Base-by-base conservation (phyloP, 2,329 filamentous ascomycete genomes). In the Ophiocordyceps robertsii region DNA sequence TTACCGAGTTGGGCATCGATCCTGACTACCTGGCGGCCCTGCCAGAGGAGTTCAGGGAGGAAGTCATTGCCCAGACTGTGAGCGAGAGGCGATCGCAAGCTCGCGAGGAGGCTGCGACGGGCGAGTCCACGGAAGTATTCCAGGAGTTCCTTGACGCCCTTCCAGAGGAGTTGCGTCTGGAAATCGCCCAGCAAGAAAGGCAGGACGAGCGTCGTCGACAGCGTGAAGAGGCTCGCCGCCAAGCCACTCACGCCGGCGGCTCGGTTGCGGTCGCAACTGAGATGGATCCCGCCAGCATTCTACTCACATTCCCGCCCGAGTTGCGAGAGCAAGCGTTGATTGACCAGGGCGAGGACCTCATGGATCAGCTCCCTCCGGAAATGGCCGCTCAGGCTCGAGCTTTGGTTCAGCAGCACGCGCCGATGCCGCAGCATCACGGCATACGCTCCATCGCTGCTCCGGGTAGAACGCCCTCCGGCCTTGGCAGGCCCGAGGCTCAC, bases 1-100 rank as follows among this genome's bases (percentile, higher is more conserved):
- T 98, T 39, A 98, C 92, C 0, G 85, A 86, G 46, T 73, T 98
- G 47, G 89, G 90, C 39, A 96, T 98, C 52, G 92, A 98, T 57
- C 77, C 84, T 14, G 89, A 94, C 44, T 98, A 95, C 61, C 76
- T 98, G 7, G 86, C 92, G 45, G 93, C 90, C n/a, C 68, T 98
- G n/a, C 92, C 92, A 0, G 92, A 98, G 53, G 93, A 98, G 47
- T 80, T 96, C 56, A 77, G 92, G 38, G 90, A 96, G 60, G 92
- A 98, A 58, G 92, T 98, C 39, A 85, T 98, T 49, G 87, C 93
- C 59, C 81, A 89, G 47, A 88, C 94, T 45, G 76, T 95, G 48
- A 87, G 84, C 41, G 80, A 86, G 49, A 77, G 90, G 50, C 80
- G 90, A 48, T 83, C 83, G 8, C 79, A 92, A 59, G 85, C 86